These are phyloP conservation scores for Solanum medicagineum DNA, from an alignment of 257 asterid genomes.

Conservation along the genomic window DNA sequence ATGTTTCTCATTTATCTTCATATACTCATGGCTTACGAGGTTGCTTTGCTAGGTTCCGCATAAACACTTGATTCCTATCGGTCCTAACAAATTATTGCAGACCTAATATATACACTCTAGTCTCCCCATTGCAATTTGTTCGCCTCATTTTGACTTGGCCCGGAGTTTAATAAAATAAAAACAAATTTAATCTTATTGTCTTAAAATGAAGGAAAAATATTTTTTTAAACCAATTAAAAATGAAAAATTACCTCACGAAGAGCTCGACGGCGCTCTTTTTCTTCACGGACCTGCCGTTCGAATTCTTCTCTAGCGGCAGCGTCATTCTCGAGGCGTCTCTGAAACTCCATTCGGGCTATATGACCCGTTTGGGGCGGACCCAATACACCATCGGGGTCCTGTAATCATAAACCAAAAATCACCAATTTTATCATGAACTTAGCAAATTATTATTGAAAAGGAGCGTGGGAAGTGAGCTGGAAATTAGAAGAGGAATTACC, in stretches of 20 bases:
- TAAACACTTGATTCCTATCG: no score
- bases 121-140: no score
- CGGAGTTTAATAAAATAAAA: neutral
- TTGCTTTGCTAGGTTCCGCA: no score
- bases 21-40: no score
- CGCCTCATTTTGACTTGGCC: neutral
- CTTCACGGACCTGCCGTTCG: slow-evolving; percentile 69
- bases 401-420: slow-evolving; percentile 1
- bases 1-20: no score
- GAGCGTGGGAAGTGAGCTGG: neutral
- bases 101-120: no score
- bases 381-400: slow-evolving; percentile 92
- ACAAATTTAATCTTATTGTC: neutral
- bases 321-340: slow-evolving; percentile 56
- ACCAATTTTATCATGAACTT: neutral
- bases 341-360: slow-evolving; percentile 58
- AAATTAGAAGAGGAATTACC: slow-evolving; percentile 23
- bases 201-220: no score
- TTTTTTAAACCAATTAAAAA: neutral
- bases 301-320: slow-evolving; percentile 58
- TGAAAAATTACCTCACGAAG: slow-evolving; percentile 45
- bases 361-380: slow-evolving; percentile 56
- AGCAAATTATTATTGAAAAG: neutral
- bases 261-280: slow-evolving; percentile 41
- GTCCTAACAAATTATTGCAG: no score